Base-by-base conservation (phyloP, 2,329 filamentous ascomycete species). In the Chaetomiaceae sp. region DNA sequence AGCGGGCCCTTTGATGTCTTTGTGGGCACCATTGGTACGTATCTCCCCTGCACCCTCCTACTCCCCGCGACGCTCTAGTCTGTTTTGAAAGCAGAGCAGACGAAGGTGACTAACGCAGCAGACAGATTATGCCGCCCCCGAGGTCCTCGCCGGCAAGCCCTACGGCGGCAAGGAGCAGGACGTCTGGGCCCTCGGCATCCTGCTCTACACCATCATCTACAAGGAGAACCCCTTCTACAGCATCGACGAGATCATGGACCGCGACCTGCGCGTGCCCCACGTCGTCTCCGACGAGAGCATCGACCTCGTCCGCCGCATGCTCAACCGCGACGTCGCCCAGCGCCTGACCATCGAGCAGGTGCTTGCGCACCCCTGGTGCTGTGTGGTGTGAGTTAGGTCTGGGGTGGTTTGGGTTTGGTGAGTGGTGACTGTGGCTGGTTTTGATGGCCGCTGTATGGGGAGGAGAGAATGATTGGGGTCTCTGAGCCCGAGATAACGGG, bases 211-310 rank as follows among this genome's bases (percentile, higher is more conserved):
- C 22, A 96, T 98, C 61, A 86, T 97, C 61, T 98, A 98, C 76
- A 98, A 97, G 70, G 93, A 98, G 69, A 98, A 98, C 62, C 91
- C 93, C 1, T 98, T 96, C 67, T 97, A 97, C 75, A 94, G 86
- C 67, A 93, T 97, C 60, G 93, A 98, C 65, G 93, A 98, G 72
- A 98, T 98, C 61, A 94, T 97, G 79, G 93, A 98, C 64, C 90
- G 91, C 60, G 91, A 96, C 58, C 73, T 98, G 49, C 81, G 93
- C 38, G 84, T 98, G 22, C 93, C 93, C 0, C 96, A 87, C 64
- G 78, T 85, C 27, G 81, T 91, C 70, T 89, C 88, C 65, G 89
- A 96, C 54, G 85, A 90, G 56, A 95, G 89, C 65, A 94, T 98
- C 56, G 85, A 96, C 58, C 74, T 98, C 42, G 86, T 98, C 52